These are phyloP conservation scores for Candida gorgasii DNA, from an alignment of 805 yeast genomes.

Conservation along the genomic window DNA sequence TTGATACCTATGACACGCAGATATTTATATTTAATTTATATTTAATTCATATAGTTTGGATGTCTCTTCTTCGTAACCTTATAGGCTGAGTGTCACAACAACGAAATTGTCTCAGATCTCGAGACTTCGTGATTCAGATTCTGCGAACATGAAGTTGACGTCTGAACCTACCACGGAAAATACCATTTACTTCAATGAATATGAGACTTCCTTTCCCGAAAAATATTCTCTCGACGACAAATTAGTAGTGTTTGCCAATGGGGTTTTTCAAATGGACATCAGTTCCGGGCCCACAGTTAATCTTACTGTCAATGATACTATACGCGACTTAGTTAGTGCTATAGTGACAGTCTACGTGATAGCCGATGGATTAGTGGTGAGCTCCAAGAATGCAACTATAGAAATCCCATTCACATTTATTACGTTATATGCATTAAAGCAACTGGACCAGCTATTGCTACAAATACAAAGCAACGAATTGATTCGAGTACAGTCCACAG, in stretches of 20 bases:
- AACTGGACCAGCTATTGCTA: slow-evolving; percentile 23
- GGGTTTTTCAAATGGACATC: slow-evolving; percentile 10
- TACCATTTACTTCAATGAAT: slow-evolving; percentile 34
- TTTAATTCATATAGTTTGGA: no score
- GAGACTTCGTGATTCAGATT: neutral
- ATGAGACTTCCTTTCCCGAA: slow-evolving; percentile 41
- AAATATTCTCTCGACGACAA: slow-evolving; percentile 36
- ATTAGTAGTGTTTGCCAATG: slow-evolving; percentile 43
- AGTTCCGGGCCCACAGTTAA: neutral
- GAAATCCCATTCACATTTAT: slow-evolving; percentile 11
- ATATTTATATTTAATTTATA: slow-evolving; percentile 1
- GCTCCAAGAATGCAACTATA: neutral
- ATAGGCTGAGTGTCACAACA: no score
- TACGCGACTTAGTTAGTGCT: slow-evolving; percentile 3
- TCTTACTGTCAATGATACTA: neutral
- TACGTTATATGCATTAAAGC: slow-evolving; percentile 31
- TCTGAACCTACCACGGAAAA: slow-evolving; percentile 42
- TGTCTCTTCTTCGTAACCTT: no score
- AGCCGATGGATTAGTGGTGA: slow-evolving; percentile 6
- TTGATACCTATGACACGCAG: no score
- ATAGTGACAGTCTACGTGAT: slow-evolving; percentile 2
- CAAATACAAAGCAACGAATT: slow-evolving; percentile 29
- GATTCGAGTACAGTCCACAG: slow-evolving; percentile 3
- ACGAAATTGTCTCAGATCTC: neutral
- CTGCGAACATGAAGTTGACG: slow-evolving; percentile 4